Evolutionary conservation across 805 yeast species (phyloP), one percentile per base, ranked within the genome.

Genomic region (Ogataea thermomethanolica): DNA sequence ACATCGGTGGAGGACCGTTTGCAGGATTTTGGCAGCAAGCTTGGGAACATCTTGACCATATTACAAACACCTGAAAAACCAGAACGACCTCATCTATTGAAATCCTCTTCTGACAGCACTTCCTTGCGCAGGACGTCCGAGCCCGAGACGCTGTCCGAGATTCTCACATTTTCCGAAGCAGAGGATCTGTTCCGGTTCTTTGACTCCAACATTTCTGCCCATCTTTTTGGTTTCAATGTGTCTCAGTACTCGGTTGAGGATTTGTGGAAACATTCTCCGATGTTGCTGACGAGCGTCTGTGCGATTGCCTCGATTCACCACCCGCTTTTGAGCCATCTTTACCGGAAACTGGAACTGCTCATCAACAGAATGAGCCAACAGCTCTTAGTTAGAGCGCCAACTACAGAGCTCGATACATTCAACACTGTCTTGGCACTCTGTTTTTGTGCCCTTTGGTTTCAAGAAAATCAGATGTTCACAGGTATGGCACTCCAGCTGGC

Each of bases 401-500:
- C 57, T 4, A 65, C 61, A 23, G 79, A 73, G 45, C 45, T 56
- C 1, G 79, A 77, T 37, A 76, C 76, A 1, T 76, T 76, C 54
- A 73, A 79, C 53, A 75, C 80, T 0, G 75, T 80, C n/a, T 64
- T 80, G 14, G 84, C 83, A 0, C 63, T 81, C 27, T 72, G 81
- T 29, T 70, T 81, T 20, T 79, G 84, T 47, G 81, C 84, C 33
- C 78, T 81, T 51, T 81, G 87, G 87, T 68, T 81, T 33, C 73
- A 81, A 14, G 73, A 80, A 45, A 71, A 76, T 12, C 84, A 78
- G 51, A 70, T 78, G 74, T 78, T 79, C 50, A 77, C 84, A 1
- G 83, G 85, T 0, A 54, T 81, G 33, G 87, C 87, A 0, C 54
- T 81, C n/a, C 85, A 81, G 51, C 57, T 81, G 21, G 85, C 86